Percentiles rank a stretch among this genome's conserved stretches.
phyloP scores from a whole-genome alignment of 2,329 filamentous ascomycete species.

The Aspergillus jensenii region DNA sequence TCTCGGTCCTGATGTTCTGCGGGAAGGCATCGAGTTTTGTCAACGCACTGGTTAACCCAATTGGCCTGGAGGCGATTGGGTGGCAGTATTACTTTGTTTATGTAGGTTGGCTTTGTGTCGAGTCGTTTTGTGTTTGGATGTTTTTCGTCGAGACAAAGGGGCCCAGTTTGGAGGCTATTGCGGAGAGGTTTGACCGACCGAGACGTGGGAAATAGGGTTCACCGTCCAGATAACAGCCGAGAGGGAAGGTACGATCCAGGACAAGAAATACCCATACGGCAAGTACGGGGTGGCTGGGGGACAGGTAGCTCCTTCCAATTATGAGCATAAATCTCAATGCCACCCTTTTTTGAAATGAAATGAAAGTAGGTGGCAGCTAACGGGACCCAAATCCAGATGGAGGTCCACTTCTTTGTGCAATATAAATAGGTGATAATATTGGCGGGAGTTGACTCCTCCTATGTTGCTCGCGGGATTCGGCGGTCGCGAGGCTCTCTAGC shows the following conservation, averaged over 20 bases:
- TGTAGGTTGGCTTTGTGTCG: not conserved
- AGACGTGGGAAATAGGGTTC: too few species aligned
- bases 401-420: not conserved
- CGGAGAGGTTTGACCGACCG: constrained; percentile 27
- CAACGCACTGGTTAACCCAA: not conserved
- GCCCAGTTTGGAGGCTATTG: not conserved
- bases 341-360: too few species aligned
- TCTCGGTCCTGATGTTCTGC: too few species aligned
- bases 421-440: not conserved
- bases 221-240: too few species aligned
- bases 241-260: too few species aligned
- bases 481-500: not conserved
- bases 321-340: too few species aligned
- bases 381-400: too few species aligned
- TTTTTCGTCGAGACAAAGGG: not conserved
- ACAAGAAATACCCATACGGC: too few species aligned
- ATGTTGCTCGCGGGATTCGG: not conserved
- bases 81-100: constrained; percentile 1
- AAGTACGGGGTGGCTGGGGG: too few species aligned
- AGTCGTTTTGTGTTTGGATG: not conserved
- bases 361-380: too few species aligned
- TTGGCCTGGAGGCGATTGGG: not conserved
- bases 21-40: not conserved
- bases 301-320: too few species aligned
- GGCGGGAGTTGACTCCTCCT: not conserved